Evolutionary conservation across 139 green algal species (phyloP).

Genomic region (Picochlorum sp.): DNA sequence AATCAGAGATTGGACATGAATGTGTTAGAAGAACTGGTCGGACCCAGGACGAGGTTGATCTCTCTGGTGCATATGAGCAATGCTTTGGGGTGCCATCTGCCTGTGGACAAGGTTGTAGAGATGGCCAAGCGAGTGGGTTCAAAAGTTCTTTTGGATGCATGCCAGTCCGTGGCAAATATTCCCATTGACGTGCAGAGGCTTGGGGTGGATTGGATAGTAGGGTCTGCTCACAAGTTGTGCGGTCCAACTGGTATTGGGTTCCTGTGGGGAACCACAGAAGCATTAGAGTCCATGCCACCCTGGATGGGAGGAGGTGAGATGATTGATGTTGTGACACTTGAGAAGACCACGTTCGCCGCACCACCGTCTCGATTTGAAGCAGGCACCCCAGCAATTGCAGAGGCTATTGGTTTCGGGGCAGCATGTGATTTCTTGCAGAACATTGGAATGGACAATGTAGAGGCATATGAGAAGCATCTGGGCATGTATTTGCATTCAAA

Average conservation of each 20-base stretch:
- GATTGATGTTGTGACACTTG: constrained; percentile 91
- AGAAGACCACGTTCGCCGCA: constrained; percentile 83
- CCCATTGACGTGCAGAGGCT: constrained; percentile 81
- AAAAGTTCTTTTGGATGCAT: constrained; percentile 88
- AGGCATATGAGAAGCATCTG: constrained; percentile 72
- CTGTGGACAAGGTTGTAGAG: constrained; percentile 42
- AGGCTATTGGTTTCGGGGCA: constrained; percentile 62
- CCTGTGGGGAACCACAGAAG: constrained; percentile 80
- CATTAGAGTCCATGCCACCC: constrained; percentile 86
- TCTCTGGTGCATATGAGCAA: constrained; percentile 91
- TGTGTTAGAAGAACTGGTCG: constrained; percentile 42
- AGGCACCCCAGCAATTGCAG: constrained; percentile 90
- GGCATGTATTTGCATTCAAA: constrained; percentile 70
- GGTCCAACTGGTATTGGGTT: constrained; percentile 95
- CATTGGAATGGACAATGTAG: constrained; percentile 68
- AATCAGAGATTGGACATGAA: constrained; percentile 55
- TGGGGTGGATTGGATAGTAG: constrained; percentile 91
- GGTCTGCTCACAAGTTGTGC: constrained; percentile 94
- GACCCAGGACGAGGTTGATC: constrained; percentile 69
- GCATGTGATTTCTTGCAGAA: constrained; percentile 63
- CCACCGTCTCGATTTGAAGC: constrained; percentile 93
- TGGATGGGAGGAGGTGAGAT: constrained; percentile 98
- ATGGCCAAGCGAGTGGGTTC: constrained; percentile 57
- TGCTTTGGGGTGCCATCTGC: constrained; percentile 67
- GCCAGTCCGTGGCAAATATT: constrained; percentile 95